Percentiles rank a stretch among this genome's conserved stretches.
These are phyloP conservation scores for sunflower (Helianthus annuus) DNA, from an alignment of 129 eudicot species.

Conservation along the genomic window DNA sequence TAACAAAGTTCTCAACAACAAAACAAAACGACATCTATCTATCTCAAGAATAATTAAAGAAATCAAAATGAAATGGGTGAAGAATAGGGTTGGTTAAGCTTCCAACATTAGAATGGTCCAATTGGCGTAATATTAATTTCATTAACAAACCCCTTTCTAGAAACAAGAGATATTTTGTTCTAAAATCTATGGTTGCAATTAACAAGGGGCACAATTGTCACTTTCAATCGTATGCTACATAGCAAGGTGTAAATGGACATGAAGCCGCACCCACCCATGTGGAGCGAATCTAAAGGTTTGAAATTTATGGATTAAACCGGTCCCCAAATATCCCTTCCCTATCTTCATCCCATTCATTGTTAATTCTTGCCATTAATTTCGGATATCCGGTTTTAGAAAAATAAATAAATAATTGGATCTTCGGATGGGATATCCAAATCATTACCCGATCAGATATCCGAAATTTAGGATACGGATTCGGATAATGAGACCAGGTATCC, in stretches of 20 bases:
- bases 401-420: too few relatives aligned
- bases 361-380: slow-evolving; percentile 22
- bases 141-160: background rate
- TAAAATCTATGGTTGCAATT: slow-evolving; percentile 3
- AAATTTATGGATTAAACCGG: slow-evolving; percentile 28
- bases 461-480: too few relatives aligned
- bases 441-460: too few relatives aligned
- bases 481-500: too few relatives aligned
- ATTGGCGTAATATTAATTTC: background rate
- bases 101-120: too few relatives aligned
- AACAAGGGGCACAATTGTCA: slow-evolving; percentile 21
- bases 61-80: too few relatives aligned
- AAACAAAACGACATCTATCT: too few relatives aligned
- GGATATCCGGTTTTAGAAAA: too few relatives aligned
- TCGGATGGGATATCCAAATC: too few relatives aligned
- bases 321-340: slow-evolving; percentile 15
- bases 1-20: too few relatives aligned
- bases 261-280: slow-evolving; percentile 23
- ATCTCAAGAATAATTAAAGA: too few relatives aligned
- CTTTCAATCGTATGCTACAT: slow-evolving; percentile 21
- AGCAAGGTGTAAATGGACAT: background rate
- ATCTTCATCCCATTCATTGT: slow-evolving; percentile 1
- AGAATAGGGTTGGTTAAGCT: too few relatives aligned
- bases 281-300: slow-evolving; percentile 26
- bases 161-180: background rate